These are phyloP conservation scores for Mycena kentingensis DNA, from an alignment of 768 basidiomycete genomes.

Conservation along the genomic window DNA sequence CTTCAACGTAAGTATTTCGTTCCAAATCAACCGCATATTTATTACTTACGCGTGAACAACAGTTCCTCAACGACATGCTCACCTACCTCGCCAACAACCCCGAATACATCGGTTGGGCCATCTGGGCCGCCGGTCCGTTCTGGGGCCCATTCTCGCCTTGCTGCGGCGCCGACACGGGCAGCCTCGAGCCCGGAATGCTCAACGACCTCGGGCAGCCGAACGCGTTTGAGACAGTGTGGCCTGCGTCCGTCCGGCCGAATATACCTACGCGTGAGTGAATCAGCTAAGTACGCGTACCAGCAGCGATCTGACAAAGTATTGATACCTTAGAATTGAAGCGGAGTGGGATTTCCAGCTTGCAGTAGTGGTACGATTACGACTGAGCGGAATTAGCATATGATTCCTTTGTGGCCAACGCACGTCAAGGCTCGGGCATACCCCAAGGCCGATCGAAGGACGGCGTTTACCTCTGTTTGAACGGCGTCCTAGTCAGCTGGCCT, in stretches of 20 bases:
- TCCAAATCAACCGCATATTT: neutral
- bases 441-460: too few species aligned
- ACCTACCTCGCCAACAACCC: constrained; percentile 43
- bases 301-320: neutral
- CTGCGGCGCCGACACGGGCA: constrained; percentile 46
- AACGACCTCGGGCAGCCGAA: constrained; percentile 41
- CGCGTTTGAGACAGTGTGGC: constrained; percentile 42
- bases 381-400: too few species aligned
- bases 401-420: too few species aligned
- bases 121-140: constrained; percentile 51
- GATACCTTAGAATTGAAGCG: neutral
- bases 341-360: neutral
- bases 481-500: too few species aligned
- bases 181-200: constrained; percentile 43
- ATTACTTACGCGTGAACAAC: neutral
- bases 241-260: constrained; percentile 37
- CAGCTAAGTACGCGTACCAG: too few species aligned
- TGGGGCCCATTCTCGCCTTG: constrained; percentile 47
- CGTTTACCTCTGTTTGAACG: too few species aligned
- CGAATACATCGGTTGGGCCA: constrained; percentile 49
- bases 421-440: too few species aligned
- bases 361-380: too few species aligned
- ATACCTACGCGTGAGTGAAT: constrained; percentile 32
- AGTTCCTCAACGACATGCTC: constrained; percentile 43
- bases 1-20: constrained; percentile 33